phyloP scores from a whole-genome alignment of 2,329 filamentous ascomycete genomes.

The Xylaria sp. region DNA sequence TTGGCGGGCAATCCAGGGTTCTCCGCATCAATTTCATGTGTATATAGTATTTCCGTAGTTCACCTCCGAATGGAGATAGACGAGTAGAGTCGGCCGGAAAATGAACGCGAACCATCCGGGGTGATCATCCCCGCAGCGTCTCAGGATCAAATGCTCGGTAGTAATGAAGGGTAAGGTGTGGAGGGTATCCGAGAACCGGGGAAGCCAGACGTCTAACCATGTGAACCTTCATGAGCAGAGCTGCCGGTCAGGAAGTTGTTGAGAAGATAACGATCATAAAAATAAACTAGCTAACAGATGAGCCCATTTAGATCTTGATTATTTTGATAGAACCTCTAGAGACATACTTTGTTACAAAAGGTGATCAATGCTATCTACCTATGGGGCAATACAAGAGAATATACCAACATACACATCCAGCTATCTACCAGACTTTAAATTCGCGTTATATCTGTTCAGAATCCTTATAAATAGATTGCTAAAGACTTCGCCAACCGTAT shows the following conservation, averaged over 20 bases:
- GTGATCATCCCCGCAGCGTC: not conserved
- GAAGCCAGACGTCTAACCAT: conserved; percentile 60
- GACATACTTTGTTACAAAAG: not conserved
- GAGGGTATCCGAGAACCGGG: conserved; percentile 1
- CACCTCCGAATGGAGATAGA: not conserved
- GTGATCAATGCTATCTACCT: not conserved
- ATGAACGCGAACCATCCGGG: not conserved
- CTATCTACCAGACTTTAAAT: too few relatives aligned
- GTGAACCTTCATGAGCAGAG: too few relatives aligned
- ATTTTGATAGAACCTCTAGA: too few relatives aligned
- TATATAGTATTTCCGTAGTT: conserved; percentile 2
- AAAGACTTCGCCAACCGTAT: too few relatives aligned
- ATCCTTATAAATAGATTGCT: not conserved
- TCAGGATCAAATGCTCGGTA: not conserved
- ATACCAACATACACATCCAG: not conserved
- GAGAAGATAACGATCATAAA: too few relatives aligned
- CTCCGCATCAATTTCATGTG: not conserved
- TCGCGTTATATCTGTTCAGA: too few relatives aligned
- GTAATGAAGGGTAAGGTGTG: not conserved
- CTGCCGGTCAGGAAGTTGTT: too few relatives aligned
- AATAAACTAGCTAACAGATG: too few relatives aligned
- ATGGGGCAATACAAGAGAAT: not conserved
- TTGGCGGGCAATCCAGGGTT: conserved; percentile 1
- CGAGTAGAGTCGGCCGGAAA: not conserved
- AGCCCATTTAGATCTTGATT: too few relatives aligned